These are phyloP conservation scores for Boletus subparvulus DNA, from an alignment of 768 basidiomycete species.

Conservation along the genomic window DNA sequence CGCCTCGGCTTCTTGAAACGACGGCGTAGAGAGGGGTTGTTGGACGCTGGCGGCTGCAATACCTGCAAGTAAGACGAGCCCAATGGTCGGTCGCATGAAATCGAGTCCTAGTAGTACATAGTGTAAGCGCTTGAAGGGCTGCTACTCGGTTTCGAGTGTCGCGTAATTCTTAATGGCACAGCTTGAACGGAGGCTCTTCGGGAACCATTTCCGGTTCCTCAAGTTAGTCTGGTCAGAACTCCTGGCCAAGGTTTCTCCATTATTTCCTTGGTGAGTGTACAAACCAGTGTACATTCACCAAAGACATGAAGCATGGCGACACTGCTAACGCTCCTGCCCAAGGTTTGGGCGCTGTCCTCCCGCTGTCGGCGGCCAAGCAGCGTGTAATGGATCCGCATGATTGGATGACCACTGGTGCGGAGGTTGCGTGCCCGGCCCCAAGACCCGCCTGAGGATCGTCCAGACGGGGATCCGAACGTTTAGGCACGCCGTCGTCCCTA, in stretches of 20 bases:
- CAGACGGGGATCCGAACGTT: conserved; percentile 54
- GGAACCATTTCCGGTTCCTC: no score
- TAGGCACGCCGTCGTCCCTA: conserved; percentile 50
- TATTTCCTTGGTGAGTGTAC: conserved; percentile 53
- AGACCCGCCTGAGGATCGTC: conserved; percentile 50
- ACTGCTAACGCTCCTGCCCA: not conserved
- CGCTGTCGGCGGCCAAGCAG: conserved; percentile 69
- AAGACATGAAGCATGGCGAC: not conserved
- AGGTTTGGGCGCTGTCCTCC: conserved; percentile 55
- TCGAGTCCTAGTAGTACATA: no score
- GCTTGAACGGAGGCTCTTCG: no score
- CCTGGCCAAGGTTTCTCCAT: conserved; percentile 66
- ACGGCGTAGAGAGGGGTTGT: no score
- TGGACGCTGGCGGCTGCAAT: no score
- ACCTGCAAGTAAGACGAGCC: no score
- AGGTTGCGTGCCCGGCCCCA: conserved; percentile 67
- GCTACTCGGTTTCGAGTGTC: no score
- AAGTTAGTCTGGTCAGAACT: conserved; percentile 7
- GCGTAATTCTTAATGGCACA: no score
- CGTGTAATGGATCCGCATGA: conserved; percentile 53
- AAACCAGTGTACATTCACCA: not conserved
- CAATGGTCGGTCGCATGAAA: no score
- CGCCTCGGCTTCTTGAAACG: no score
- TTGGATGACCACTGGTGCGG: conserved; percentile 68
- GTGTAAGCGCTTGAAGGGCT: no score